Evolutionary conservation across 2,329 filamentous ascomycete species (phyloP).

Genomic region (Stachybotrys chartarum): DNA sequence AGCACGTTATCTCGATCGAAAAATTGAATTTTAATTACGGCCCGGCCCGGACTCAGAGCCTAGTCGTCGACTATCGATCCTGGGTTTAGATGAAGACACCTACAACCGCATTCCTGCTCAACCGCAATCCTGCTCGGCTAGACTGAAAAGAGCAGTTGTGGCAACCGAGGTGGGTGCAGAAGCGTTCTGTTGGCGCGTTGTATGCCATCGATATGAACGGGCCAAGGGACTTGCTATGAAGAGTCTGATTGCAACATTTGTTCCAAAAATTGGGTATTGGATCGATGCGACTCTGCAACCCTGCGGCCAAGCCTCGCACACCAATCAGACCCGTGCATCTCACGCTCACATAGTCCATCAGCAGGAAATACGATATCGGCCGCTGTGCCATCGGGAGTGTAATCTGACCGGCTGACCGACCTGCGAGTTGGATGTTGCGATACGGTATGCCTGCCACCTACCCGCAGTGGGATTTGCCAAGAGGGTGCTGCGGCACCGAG

Average conservation of each 20-base stretch:
- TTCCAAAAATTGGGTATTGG: not conserved
- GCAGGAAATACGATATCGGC: not conserved
- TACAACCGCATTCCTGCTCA: not conserved
- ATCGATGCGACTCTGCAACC: not conserved
- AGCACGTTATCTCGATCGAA: not conserved
- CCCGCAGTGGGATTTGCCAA: not conserved
- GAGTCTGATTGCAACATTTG: not conserved
- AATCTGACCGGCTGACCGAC: not conserved
- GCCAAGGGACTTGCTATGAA: not conserved
- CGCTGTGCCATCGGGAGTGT: not conserved
- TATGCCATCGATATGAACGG: not conserved
- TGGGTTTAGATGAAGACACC: not conserved
- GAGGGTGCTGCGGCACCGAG: not conserved
- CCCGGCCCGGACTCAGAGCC: not conserved
- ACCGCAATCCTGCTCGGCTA: not conserved
- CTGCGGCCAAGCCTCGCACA: not conserved
- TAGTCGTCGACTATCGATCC: not conserved
- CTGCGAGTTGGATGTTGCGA: not conserved
- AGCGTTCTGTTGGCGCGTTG: not conserved
- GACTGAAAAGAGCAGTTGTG: not conserved
- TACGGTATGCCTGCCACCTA: not conserved
- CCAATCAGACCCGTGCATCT: not conserved
- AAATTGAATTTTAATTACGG: not conserved
- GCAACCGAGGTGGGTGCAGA: not conserved
- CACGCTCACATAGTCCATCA: not conserved